Evolutionary conservation across 352 stramenopile species (phyloP).

Genomic region (Pythium brachiatum): DNA sequence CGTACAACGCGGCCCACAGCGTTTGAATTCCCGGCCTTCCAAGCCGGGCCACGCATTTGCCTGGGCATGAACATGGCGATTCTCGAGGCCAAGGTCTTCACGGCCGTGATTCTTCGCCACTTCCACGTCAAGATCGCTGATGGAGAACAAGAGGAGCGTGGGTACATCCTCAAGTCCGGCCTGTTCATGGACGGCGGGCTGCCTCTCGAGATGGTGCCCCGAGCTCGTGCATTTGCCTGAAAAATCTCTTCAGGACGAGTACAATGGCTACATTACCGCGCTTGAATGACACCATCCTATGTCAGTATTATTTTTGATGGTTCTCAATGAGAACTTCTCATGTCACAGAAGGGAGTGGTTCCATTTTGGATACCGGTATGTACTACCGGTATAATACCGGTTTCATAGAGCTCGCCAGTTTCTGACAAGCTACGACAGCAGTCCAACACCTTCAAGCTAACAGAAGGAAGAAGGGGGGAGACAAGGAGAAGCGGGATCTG

Average conservation of each 20-base stretch:
- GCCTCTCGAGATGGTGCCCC: slow-evolving; percentile 40
- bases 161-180: slow-evolving; percentile 51
- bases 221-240: slow-evolving; percentile 17
- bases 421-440: neutral
- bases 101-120: slow-evolving; percentile 41
- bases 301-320: too few relatives aligned
- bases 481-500: neutral
- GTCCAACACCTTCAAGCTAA: neutral
- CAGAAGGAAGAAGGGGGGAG: slow-evolving; percentile 10
- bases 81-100: slow-evolving; percentile 61
- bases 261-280: slow-evolving; percentile 13
- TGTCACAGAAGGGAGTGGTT: slow-evolving; percentile 11
- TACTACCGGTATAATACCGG: slow-evolving; percentile 7
- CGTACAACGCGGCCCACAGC: slow-evolving; percentile 50
- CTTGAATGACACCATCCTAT: slow-evolving; percentile 1
- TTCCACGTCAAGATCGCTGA: slow-evolving; percentile 46
- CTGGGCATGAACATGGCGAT: slow-evolving; percentile 74
- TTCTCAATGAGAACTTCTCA: slow-evolving; percentile 7
- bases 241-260: neutral
- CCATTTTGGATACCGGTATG: neutral
- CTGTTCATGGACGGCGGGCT: slow-evolving; percentile 55
- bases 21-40: slow-evolving; percentile 74
- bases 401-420: slow-evolving; percentile 12
- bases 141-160: slow-evolving; percentile 37
- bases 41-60: slow-evolving; percentile 63